These are phyloP conservation scores for Whalleya microplaca DNA, from an alignment of 2,329 filamentous ascomycete species.

Conservation along the genomic window DNA sequence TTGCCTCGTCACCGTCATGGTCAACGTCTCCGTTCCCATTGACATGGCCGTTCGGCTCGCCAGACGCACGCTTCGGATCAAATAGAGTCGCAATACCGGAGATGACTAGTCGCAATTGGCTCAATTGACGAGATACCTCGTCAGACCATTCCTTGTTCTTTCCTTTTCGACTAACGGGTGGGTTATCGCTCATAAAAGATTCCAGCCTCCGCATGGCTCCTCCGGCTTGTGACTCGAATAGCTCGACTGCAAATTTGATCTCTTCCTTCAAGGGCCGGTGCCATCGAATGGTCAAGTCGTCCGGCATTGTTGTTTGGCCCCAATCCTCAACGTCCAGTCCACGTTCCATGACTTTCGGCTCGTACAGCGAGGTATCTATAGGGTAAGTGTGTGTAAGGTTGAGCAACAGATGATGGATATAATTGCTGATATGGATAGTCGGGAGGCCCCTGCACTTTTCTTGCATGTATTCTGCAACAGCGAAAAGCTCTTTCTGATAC, in stretches of 20 bases:
- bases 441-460: conserved; percentile 91
- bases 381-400: conserved; percentile 95
- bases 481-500: conserved; percentile 86
- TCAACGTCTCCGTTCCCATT: conserved; percentile 45
- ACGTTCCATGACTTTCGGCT: conserved; percentile 70
- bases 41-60: conserved; percentile 44
- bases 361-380: conserved; percentile 85
- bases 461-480: conserved; percentile 95
- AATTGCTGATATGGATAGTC: conserved; percentile 96
- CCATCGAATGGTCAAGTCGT: conserved; percentile 85
- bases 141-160: conserved; percentile 99
- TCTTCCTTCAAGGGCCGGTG: conserved; percentile 81
- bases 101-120: conserved; percentile 84
- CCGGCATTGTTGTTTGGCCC: conserved; percentile 76
- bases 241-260: conserved; percentile 83
- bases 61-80: conserved; percentile 73
- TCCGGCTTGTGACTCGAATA: conserved; percentile 84
- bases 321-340: conserved; percentile 81
- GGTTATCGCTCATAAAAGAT: conserved; percentile 78
- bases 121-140: conserved; percentile 87
- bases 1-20: conserved; percentile 51
- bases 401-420: conserved; percentile 92
- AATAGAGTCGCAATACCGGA: conserved; percentile 91
- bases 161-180: conserved; percentile 85
- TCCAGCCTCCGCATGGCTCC: conserved; percentile 75